Evolutionary conservation across 2,329 filamentous ascomycete genomes (phyloP).

Genomic region (Calonectria naviculata): DNA sequence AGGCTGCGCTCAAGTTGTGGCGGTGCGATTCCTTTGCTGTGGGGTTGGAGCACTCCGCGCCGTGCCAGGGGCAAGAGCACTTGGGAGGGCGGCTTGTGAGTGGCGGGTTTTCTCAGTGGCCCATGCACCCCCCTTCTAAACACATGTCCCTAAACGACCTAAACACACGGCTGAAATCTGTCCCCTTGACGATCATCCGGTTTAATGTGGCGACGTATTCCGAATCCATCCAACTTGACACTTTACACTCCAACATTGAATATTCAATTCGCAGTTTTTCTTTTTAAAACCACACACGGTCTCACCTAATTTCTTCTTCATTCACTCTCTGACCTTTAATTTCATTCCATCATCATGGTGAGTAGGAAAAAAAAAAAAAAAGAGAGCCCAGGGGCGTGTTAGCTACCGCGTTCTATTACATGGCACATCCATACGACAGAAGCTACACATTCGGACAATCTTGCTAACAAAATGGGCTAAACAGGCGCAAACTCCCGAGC

Average conservation of each 20-base stretch:
- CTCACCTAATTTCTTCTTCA: not conserved
- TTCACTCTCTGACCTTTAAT: not conserved
- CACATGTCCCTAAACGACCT: conserved; percentile 46
- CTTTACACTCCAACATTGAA: not conserved
- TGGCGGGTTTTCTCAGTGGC: conserved; percentile 15
- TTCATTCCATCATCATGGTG: conserved; percentile 5
- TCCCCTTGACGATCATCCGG: conserved; percentile 36
- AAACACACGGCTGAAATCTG: conserved; percentile 38
- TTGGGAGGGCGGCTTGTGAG: not conserved
- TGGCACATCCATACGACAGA: not conserved
- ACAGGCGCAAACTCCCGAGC: conserved; percentile 85
- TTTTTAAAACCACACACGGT: not conserved
- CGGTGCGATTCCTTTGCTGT: conserved; percentile 16
- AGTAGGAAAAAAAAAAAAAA: not conserved
- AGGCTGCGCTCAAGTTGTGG: conserved; percentile 16
- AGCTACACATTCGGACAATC: conserved; percentile 7
- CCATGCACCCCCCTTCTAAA: conserved; percentile 28
- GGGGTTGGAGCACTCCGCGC: not conserved
- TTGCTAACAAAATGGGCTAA: conserved; percentile 27
- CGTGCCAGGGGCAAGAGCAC: not conserved
- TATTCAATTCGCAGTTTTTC: not conserved
- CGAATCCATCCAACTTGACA: conserved; percentile 14
- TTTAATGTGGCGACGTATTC: conserved; percentile 26
- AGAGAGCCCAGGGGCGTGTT: not conserved
- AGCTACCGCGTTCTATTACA: not conserved